Base-by-base conservation (phyloP, 1,284 basidiomycete genomes). In the Trichosporon ovoides region DNA sequence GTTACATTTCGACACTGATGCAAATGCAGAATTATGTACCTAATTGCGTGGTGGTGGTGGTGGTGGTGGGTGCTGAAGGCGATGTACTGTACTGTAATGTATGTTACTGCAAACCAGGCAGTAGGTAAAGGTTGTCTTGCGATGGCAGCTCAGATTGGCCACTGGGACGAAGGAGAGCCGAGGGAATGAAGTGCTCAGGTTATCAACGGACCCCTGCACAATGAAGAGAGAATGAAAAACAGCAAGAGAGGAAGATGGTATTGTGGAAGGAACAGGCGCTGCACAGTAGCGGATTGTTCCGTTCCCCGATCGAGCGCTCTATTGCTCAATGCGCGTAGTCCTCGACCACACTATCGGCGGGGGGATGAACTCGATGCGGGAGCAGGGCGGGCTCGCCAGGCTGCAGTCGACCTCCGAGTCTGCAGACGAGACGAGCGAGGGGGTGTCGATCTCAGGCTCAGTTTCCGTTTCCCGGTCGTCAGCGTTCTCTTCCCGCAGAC, bases 361-460 rank as follows among this genome's bases (percentile, higher is more conserved):
- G 3, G 60, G 57, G 4, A 60, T 34, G 11, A 60, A 56, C 14
- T 63, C 61, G 28, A 63, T 34, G 16, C 56, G 58, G 12, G 56
- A 58, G 16, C 61, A 61, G 16, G 52, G 52, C 13, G 65, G 65
- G 36, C 53, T 56, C 18, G 61, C 56, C 11, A 67, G 55, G 31
- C 59, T 38, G 49, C 52, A 61, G 22, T 67, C 66, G 38, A 19
- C 48, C 20, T 67, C 66, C 48, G 58, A 60, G 52, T 65, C 66
- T 28, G 60, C 60, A 7, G 55, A 58, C 22, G 59, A 60, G 19
- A 63, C 51, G 35, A 67, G 59, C 11, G 62, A 64, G 12, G 66
- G 66, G 11, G 66, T 67, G 51, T 57, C 66, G 18, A 59, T 55
- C 19, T 52, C 43, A 22, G 43, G 43, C 43, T 48, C n/a, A n/a